Evolutionary conservation across 2,329 filamentous ascomycete genomes (phyloP), one percentile per base, ranked within the genome.

Genomic region (Cladophialophora chaetospira): DNA sequence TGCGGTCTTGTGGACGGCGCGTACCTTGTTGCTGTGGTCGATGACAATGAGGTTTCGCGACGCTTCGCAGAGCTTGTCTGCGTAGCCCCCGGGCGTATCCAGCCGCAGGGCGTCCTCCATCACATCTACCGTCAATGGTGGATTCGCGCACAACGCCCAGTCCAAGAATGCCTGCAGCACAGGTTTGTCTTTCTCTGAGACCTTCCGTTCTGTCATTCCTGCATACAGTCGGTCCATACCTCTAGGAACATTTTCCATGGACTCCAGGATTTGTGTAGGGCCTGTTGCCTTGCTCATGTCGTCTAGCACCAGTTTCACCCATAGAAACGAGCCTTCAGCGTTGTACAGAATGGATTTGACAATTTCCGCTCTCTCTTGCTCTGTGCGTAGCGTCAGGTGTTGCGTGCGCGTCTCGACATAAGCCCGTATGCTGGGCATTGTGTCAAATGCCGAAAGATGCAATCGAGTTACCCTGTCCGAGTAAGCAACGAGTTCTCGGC

Each of bases 251-350:
- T n/a, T n/a, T n/a, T n/a, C n/a, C n/a, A n/a, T n/a, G n/a, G n/a
- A n/a, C n/a, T n/a, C n/a, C n/a, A n/a, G n/a, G n/a, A n/a, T n/a
- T n/a, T n/a, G n/a, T n/a, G n/a, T n/a, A n/a, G n/a, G n/a, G n/a
- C n/a, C n/a, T 38, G 31, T 50, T 38, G 11, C 25, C 47, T 28
- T 8, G 31, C 26, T 50, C 47, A 28, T 38, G 47, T 50, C 47
- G 9, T 26, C 31, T 11, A 5, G n/a, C 11, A 50, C 47, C 15
- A 50, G 21, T 15, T n/a, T 50, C 4, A 50, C 19, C 47, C 47
- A 50, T 21, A 50, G 23, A 21, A 50, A 50, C 31, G 15, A 38
- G 19, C 28, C 33, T n/a, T 50, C 26, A 10, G 47, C 47, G 11
- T 50, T 50, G 5, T 11, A 4, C 21, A 50, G 23, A 3, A 50